Evolutionary conservation across 2,329 filamentous ascomycete genomes (phyloP).

Genomic region (Pochonia chlamydosporia): DNA sequence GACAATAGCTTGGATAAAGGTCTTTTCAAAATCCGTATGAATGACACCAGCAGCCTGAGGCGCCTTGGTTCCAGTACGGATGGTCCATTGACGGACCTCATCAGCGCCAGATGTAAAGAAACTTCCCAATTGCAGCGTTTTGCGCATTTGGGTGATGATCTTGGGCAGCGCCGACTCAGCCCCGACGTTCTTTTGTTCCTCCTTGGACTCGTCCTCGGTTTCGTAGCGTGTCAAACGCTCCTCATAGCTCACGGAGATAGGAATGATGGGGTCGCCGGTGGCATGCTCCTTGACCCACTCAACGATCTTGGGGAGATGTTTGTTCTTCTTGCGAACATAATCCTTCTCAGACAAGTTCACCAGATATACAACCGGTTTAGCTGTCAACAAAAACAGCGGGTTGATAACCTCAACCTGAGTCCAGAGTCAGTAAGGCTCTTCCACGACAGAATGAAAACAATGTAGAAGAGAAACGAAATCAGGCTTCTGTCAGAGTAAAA

Average conservation of each 20-base stretch:
- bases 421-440: slow-evolving; percentile 15
- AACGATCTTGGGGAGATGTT: slow-evolving; percentile 87
- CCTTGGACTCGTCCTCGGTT: slow-evolving; percentile 67
- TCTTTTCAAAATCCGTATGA: slow-evolving; percentile 98
- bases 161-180: slow-evolving; percentile 89
- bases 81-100: slow-evolving; percentile 97
- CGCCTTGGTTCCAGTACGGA: slow-evolving; percentile 94
- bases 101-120: slow-evolving; percentile 97
- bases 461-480: slow-evolving; percentile 9
- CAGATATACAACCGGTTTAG: slow-evolving; percentile 94
- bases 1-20: slow-evolving; percentile 93
- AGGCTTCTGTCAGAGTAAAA: slow-evolving; percentile 57
- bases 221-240: slow-evolving; percentile 80
- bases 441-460: slow-evolving; percentile 8
- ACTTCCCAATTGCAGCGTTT: slow-evolving; percentile 79
- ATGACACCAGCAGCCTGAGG: slow-evolving; percentile 96
- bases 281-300: slow-evolving; percentile 95
- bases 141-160: slow-evolving; percentile 88
- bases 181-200: slow-evolving; percentile 84
- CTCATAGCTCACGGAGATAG: slow-evolving; percentile 88
- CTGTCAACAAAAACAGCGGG: slow-evolving; percentile 87
- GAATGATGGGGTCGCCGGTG: slow-evolving; percentile 81
- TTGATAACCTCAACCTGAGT: slow-evolving; percentile 92
- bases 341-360: slow-evolving; percentile 97
- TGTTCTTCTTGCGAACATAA: slow-evolving; percentile 99